Evolutionary conservation across 2,329 filamentous ascomycete genomes (phyloP).

Genomic region (Alternaria incomplexa): DNA sequence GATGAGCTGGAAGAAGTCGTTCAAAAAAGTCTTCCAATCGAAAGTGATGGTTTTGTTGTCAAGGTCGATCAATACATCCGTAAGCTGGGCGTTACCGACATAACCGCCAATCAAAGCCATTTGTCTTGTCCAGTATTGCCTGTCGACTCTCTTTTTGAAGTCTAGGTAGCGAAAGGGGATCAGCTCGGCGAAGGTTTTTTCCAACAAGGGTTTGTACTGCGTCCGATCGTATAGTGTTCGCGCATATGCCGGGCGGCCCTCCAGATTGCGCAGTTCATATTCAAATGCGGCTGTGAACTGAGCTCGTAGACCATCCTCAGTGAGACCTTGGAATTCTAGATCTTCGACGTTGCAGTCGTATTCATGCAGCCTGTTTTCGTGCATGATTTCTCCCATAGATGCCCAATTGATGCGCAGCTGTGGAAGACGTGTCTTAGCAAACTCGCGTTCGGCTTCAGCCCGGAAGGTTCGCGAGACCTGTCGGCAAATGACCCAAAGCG

Average conservation of each 20-base stretch:
- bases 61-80: neutral
- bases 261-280: neutral
- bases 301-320: neutral
- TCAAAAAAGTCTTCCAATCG: neutral
- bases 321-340: neutral
- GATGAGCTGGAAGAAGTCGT: neutral
- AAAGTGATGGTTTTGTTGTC: neutral
- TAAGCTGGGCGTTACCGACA: neutral
- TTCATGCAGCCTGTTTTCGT: neutral
- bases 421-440: neutral
- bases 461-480: neutral
- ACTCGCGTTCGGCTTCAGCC: constrained; percentile 5
- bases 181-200: neutral
- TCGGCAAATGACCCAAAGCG: constrained; percentile 6
- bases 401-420: neutral
- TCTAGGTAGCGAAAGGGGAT: neutral
- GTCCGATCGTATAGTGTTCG: neutral
- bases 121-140: neutral
- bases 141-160: neutral
- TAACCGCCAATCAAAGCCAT: neutral
- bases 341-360: neutral
- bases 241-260: neutral
- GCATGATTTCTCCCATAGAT: no score
- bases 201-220: neutral
- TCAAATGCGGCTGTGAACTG: neutral